Conservation (phyloP, 2,329 filamentous ascomycete genomes). For the Byssoonygena ceratinophila region DNA sequence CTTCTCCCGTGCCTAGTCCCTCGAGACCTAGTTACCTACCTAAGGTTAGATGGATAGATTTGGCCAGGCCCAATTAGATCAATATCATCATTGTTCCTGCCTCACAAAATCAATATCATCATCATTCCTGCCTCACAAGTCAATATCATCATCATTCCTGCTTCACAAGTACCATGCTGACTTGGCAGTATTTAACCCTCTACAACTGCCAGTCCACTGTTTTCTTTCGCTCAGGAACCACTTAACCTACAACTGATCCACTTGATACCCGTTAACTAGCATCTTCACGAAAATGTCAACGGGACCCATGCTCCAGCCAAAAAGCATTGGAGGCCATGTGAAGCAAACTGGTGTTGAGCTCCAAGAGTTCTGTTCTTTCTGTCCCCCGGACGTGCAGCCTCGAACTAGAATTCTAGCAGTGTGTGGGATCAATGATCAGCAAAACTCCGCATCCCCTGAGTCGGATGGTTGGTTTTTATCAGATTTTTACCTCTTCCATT, state of each 20-base stretch:
- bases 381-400: conserved; percentile 8
- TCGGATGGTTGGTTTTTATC: conserved; percentile 15
- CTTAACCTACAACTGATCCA: neutral
- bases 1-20: no score
- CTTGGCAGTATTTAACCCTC: neutral
- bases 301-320: neutral
- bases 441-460: neutral
- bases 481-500: conserved; percentile 16
- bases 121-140: no score
- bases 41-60: no score
- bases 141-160: no score
- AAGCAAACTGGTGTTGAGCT: neutral
- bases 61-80: no score
- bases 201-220: no score
- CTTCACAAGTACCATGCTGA: no score
- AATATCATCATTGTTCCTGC: no score
- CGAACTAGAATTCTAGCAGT: conserved; percentile 8
- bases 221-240: neutral
- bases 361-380: neutral
- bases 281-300: neutral
- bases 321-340: neutral
- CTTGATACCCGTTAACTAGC: neutral
- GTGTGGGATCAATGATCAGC: conserved; percentile 10
- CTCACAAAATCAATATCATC: no score
- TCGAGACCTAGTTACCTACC: no score